These are phyloP conservation scores for Populus hybrid DNA, from an alignment of 441 rosid genomes.

Conservation along the genomic window DNA sequence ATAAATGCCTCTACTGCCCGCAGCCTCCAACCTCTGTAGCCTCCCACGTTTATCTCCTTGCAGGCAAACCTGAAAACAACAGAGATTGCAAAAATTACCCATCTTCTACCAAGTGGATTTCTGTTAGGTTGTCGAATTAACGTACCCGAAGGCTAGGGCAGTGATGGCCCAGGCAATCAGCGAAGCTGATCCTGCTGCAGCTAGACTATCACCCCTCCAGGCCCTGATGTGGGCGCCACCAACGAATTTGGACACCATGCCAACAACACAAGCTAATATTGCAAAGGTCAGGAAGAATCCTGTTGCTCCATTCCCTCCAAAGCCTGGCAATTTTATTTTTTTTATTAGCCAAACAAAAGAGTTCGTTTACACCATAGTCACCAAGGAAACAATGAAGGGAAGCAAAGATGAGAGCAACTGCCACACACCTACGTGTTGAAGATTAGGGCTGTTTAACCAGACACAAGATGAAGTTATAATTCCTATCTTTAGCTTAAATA, in stretches of 20 bases:
- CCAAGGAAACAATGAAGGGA: neutral
- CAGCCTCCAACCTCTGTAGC: slow-evolving; percentile 80
- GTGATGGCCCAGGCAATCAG: slow-evolving; percentile 71
- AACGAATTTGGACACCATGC: slow-evolving; percentile 58
- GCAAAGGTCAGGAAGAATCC: slow-evolving; percentile 62
- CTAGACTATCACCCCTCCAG: slow-evolving; percentile 73
- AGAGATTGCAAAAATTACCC: neutral
- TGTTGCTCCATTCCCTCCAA: slow-evolving; percentile 85
- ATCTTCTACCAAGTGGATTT: neutral
- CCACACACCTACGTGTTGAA: too few species aligned
- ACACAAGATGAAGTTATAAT: neutral
- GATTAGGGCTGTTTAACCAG: too few species aligned
- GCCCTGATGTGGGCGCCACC: slow-evolving; percentile 68
- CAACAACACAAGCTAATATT: slow-evolving; percentile 54
- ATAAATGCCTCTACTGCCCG: slow-evolving; percentile 61
- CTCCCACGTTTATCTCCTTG: slow-evolving; percentile 76
- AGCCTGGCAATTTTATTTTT: slow-evolving; percentile 37
- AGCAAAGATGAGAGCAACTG: too few species aligned
- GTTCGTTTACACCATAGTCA: neutral
- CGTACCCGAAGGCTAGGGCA: slow-evolving; percentile 72
- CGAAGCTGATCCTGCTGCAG: slow-evolving; percentile 65
- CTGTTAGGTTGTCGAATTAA: neutral
- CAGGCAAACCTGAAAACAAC: slow-evolving; percentile 60
- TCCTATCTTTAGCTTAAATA: neutral
- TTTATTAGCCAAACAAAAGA: neutral